Evolutionary conservation across 148 eudicot genomes (phyloP).

Genomic region (Rhododendron ovatum): DNA sequence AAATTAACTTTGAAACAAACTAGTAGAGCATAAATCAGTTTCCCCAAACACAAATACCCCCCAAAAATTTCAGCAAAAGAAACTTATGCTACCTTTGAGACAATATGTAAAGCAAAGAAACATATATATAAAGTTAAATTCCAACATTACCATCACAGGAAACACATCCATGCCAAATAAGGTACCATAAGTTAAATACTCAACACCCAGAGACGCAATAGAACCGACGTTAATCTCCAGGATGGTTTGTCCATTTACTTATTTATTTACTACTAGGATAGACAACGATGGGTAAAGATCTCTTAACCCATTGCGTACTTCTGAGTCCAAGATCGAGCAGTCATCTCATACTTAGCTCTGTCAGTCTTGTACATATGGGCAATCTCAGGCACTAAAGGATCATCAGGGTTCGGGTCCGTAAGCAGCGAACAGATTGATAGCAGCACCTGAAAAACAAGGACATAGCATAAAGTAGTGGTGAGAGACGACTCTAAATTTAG

Average conservation of each 20-base stretch:
- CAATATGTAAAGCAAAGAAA: background rate
- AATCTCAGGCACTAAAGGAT: slow-evolving; percentile 49
- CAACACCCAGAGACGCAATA: slow-evolving; percentile 2
- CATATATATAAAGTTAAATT: background rate
- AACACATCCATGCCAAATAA: background rate
- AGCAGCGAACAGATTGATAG: slow-evolving; percentile 43
- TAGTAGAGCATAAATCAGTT: background rate
- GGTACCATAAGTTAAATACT: background rate
- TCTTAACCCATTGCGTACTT: slow-evolving; percentile 37
- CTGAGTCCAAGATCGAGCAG: slow-evolving; percentile 56
- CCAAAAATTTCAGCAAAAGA: background rate
- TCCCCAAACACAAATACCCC: background rate
- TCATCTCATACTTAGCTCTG: slow-evolving; percentile 39
- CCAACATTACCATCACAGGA: slow-evolving; percentile 1
- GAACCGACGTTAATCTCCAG: background rate
- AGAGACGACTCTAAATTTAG: background rate
- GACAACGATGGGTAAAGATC: background rate
- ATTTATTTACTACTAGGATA: slow-evolving; percentile 14
- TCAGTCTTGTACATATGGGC: slow-evolving; percentile 52
- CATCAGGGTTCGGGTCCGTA: slow-evolving; percentile 50
- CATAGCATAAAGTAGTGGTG: background rate
- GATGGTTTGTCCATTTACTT: background rate
- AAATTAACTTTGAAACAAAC: background rate
- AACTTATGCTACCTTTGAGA: background rate
- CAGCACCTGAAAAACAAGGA: slow-evolving; percentile 29